phyloP scores from a whole-genome alignment of 108 stramenopile species.

The Chaetoceros tenuissimus region DNA sequence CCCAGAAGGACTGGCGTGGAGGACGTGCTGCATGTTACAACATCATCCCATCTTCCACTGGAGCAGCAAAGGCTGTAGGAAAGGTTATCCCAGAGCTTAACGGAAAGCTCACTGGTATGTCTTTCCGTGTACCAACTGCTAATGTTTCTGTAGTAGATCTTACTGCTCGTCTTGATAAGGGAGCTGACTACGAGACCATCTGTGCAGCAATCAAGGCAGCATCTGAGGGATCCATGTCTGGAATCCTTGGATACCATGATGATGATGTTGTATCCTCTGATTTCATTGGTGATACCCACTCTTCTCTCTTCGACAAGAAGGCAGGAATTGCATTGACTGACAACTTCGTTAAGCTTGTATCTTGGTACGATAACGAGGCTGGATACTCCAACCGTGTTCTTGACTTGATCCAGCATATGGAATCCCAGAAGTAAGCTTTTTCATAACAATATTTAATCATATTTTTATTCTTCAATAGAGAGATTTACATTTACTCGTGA shows the following conservation, averaged over 20 bases:
- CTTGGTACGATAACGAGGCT: constrained; percentile 97
- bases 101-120: constrained; percentile 97
- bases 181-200: constrained; percentile 89
- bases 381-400: constrained; percentile 91
- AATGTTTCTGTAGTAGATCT: constrained; percentile 97
- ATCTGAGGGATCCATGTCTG: constrained; percentile 84
- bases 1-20: constrained; percentile 81
- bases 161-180: constrained; percentile 86
- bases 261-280: constrained; percentile 92
- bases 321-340: constrained; percentile 95
- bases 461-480: background rate
- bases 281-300: constrained; percentile 85
- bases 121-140: constrained; percentile 96
- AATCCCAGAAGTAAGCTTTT: constrained; percentile 45
- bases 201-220: constrained; percentile 92
- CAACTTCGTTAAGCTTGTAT: constrained; percentile 97
- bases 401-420: constrained; percentile 95
- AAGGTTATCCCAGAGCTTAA: constrained; percentile 94
- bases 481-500: too few species aligned
- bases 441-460: background rate
- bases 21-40: constrained; percentile 64
- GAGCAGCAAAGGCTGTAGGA: constrained; percentile 95
- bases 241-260: constrained; percentile 91
- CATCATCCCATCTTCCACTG: constrained; percentile 90
- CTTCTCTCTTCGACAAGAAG: constrained; percentile 95